Conservation (phyloP, 805 yeast genomes). For the Wickerhamiella nectarea region DNA sequence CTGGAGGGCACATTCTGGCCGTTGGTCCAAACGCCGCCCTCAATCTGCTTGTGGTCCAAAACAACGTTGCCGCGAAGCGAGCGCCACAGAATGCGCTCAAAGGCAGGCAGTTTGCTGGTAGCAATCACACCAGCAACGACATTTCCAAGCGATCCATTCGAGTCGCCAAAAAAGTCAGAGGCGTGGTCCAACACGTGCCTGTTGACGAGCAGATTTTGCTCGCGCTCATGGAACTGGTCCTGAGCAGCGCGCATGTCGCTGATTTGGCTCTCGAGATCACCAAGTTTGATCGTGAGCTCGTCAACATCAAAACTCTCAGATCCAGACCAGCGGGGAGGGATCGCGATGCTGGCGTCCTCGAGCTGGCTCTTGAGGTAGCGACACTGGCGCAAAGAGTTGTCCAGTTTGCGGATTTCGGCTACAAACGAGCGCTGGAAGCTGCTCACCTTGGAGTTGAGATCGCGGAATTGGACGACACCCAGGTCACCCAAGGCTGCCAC, state of each 20-base stretch:
- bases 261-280: constrained; percentile 59
- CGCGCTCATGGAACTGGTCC: constrained; percentile 46
- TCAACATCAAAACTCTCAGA: constrained; percentile 27
- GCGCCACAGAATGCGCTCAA: constrained; percentile 84
- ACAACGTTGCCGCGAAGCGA: constrained; percentile 83
- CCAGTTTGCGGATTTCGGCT: constrained; percentile 68
- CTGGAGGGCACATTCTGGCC: constrained; percentile 53
- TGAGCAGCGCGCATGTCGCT: constrained; percentile 56
- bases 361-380: constrained; percentile 30
- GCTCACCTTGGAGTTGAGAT: constrained; percentile 64
- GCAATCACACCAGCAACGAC: constrained; percentile 70
- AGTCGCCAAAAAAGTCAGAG: constrained; percentile 30
- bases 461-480: constrained; percentile 79
- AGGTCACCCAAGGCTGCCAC: constrained; percentile 77
- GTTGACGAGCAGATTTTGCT: constrained; percentile 55
- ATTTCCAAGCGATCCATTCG: constrained; percentile 28
- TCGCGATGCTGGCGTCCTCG: constrained; percentile 22
- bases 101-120: constrained; percentile 49
- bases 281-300: constrained; percentile 48
- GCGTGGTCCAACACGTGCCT: constrained; percentile 46
- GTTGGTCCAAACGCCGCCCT: constrained; percentile 52
- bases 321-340: constrained; percentile 29
- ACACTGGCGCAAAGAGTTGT: constrained; percentile 79
- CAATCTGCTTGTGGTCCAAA: constrained; percentile 59
- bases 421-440: constrained; percentile 87